Evolutionary conservation across 2,329 filamentous ascomycete genomes (phyloP).

Genomic region (Colletotrichum kahawae): DNA sequence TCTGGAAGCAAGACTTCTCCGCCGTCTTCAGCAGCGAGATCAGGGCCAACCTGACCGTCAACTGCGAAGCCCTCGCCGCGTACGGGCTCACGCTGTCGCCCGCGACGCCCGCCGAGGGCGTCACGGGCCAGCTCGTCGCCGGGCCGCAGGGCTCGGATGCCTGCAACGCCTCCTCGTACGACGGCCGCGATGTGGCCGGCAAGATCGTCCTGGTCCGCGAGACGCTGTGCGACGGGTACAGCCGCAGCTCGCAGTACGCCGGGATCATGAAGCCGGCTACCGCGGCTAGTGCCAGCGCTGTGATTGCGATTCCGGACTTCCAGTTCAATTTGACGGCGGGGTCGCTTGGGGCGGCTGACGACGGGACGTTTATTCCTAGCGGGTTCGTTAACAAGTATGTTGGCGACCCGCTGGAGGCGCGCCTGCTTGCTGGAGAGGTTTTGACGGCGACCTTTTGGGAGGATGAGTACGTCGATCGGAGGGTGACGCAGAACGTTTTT

Average conservation of each 20-base stretch:
- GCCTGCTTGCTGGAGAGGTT: constrained; percentile 35
- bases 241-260: constrained; percentile 26
- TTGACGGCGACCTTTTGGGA: constrained; percentile 40
- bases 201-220: constrained; percentile 38
- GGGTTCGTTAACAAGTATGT: constrained; percentile 35
- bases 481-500: constrained; percentile 49
- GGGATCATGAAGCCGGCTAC: constrained; percentile 33
- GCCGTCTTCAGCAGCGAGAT: constrained; percentile 28
- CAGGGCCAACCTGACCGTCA: constrained; percentile 23
- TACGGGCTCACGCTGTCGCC: constrained; percentile 35
- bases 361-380: constrained; percentile 32
- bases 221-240: constrained; percentile 28
- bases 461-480: constrained; percentile 38
- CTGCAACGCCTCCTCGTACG: constrained; percentile 31
- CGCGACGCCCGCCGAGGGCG: constrained; percentile 32
- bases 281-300: constrained; percentile 32
- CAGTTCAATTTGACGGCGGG: constrained; percentile 34
- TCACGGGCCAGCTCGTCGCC: constrained; percentile 29
- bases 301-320: constrained; percentile 35
- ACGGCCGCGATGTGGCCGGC: constrained; percentile 27
- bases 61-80: constrained; percentile 28
- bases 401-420: constrained; percentile 30
- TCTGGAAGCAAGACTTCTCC: constrained; percentile 35
- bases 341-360: constrained; percentile 28
- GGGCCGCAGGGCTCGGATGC: constrained; percentile 30